Base-by-base conservation (phyloP, 83 land plant genomes). In the Thuja plicata region DNA sequence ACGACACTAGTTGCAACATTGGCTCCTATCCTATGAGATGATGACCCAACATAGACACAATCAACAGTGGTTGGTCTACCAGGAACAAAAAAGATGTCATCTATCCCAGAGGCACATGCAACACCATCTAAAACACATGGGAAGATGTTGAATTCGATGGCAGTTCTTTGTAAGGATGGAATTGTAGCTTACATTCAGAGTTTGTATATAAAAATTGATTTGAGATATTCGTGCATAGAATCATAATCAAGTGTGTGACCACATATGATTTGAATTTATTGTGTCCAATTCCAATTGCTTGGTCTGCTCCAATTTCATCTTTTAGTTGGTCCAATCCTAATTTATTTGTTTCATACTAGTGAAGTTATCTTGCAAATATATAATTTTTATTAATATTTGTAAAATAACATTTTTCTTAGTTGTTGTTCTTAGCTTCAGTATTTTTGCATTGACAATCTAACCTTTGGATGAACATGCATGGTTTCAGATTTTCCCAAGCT, bases 101-200 rank as follows among this genome's bases (percentile, higher is more conserved):
- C 85, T 43, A 32, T 78, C 40, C 48, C 27, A 11, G 83, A 80
- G n/a, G 46, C 83, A 40, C 83, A 80, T 40, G 41, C 83, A 41
- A 17, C 41, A 34, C 24, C 45, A 21, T 24, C n/a, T 43, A 27
- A 83, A 83, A 83, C 11, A 13, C 55, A 15, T 83, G 55, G 85
- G 19, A 34, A 46, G 85, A 16, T 83, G 85, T 45, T 83, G 85
- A 83, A 83, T 55, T 16, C 85, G 27, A n/a, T 83, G 85, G 50
- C 34, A 83, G 85, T 48, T 83, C 85, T 52, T 83, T 35, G 85
- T 83, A 83, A 83, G 85, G 35, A 27, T 83, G 32, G 55, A 83
- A 27, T 46, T 19, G 38, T 80, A 40, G 21, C 27, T 80, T 40
- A 80, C 10, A 19, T 80, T 40, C 83, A 21, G 27, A 41, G 48